These are phyloP conservation scores for Agrostemma githago DNA, from an alignment of 148 eudicot species.

Conservation along the genomic window DNA sequence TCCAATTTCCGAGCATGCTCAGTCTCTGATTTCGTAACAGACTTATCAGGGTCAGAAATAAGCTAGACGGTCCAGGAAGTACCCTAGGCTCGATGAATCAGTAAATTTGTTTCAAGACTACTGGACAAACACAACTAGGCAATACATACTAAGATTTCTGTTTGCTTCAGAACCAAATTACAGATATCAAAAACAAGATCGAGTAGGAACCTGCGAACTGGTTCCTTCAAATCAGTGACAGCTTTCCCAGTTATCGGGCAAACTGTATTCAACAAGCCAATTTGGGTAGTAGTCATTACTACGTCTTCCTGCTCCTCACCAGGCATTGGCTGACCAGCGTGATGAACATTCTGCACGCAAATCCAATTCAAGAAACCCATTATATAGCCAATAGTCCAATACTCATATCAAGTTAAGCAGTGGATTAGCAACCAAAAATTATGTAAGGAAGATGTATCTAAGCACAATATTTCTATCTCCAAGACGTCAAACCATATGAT, in stretches of 20 bases:
- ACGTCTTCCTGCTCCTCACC: slow-evolving; percentile 95
- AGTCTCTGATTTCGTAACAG: too few relatives aligned
- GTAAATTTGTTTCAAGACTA: neutral
- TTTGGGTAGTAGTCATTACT: slow-evolving; percentile 77
- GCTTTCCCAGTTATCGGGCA: slow-evolving; percentile 86
- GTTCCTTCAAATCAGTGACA: slow-evolving; percentile 57
- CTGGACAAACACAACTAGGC: neutral
- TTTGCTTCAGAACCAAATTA: neutral
- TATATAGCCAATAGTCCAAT: neutral
- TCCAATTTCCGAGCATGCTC: too few relatives aligned
- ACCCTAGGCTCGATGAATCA: neutral
- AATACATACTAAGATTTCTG: neutral
- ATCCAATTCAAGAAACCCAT: slow-evolving; percentile 4
- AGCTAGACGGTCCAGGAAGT: too few relatives aligned
- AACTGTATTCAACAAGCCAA: slow-evolving; percentile 44
- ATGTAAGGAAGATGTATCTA: neutral
- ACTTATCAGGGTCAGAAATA: too few relatives aligned
- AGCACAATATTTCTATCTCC: neutral
- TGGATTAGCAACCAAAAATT: neutral
- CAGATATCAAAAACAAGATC: neutral
- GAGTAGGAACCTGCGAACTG: slow-evolving; percentile 66
- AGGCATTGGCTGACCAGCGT: slow-evolving; percentile 88
- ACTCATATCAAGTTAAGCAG: neutral
- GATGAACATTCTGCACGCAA: slow-evolving; percentile 72
- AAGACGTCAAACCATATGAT: neutral